Evolutionary conservation across 495 filamentous ascomycete genomes (phyloP).

Genomic region (Penicillium samsonianum): DNA sequence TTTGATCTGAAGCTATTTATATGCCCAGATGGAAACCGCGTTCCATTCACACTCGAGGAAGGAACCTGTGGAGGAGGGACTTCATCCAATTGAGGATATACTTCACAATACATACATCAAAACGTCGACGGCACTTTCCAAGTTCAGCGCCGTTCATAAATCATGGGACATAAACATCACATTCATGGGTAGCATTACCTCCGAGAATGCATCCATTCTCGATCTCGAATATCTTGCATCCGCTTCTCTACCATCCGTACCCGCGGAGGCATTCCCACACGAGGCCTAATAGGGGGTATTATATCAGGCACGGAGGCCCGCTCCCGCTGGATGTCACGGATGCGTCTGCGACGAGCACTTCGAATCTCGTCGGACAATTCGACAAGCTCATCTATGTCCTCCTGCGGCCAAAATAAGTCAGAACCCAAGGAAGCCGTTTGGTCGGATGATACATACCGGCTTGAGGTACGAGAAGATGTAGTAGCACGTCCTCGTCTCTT

Average conservation of each 20-base stretch:
- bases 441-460: conserved; percentile 62
- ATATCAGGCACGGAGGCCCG: conserved; percentile 40
- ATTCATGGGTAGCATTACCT: not conserved
- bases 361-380: conserved; percentile 82
- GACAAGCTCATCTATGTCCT: conserved; percentile 82
- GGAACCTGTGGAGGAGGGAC: not conserved
- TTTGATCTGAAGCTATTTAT: not conserved
- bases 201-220: conserved; percentile 27
- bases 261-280: conserved; percentile 17
- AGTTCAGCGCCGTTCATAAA: not conserved
- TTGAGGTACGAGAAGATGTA: conserved; percentile 90
- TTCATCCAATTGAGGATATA: not conserved
- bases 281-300: not conserved
- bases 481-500: conserved; percentile 86
- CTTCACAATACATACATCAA: not conserved
- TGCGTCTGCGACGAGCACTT: conserved; percentile 68
- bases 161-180: not conserved
- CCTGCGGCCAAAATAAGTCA: conserved; percentile 50
- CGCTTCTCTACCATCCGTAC: conserved; percentile 16
- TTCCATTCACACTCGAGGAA: not conserved
- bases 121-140: not conserved
- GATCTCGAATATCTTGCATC: conserved; percentile 21
- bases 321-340: conserved; percentile 81
- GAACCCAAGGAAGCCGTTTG: conserved; percentile 4
- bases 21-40: not conserved